Evolutionary conservation across 768 basidiomycete species (phyloP).

Genomic region (Rhodocollybia butyracea): DNA sequence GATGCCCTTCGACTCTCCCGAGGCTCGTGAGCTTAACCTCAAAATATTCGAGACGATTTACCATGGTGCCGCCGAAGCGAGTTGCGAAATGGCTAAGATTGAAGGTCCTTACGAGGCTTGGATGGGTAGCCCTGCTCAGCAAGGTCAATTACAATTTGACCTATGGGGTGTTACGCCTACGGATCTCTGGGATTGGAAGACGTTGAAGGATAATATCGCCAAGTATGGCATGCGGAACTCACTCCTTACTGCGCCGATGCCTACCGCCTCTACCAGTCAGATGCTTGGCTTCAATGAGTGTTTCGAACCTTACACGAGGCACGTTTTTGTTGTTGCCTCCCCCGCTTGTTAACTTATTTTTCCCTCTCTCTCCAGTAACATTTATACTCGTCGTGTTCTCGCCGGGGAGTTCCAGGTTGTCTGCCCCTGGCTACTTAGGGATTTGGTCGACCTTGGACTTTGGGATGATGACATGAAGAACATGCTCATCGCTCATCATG

Average conservation of each 20-base stretch:
- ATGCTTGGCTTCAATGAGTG: slow-evolving; percentile 98
- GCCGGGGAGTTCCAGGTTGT: slow-evolving; percentile 99
- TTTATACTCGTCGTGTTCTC: slow-evolving; percentile 98
- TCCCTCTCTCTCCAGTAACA: slow-evolving; percentile 63
- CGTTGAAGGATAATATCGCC: slow-evolving; percentile 83
- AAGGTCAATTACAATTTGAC: slow-evolving; percentile 90
- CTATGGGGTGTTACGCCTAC: slow-evolving; percentile 92
- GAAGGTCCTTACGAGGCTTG: slow-evolving; percentile 88
- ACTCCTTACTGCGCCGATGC: slow-evolving; percentile 93
- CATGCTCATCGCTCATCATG: slow-evolving; percentile 96
- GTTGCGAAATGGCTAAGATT: slow-evolving; percentile 76
- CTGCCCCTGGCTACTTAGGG: slow-evolving; percentile 98
- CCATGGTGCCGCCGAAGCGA: slow-evolving; percentile 89
- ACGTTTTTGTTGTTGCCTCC: slow-evolving; percentile 45
- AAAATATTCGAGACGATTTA: slow-evolving; percentile 99
- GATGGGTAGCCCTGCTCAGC: slow-evolving; percentile 84
- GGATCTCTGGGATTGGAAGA: slow-evolving; percentile 90
- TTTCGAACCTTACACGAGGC: slow-evolving; percentile 91
- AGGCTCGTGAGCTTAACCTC: slow-evolving; percentile 84
- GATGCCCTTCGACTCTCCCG: slow-evolving; percentile 90
- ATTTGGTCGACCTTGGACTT: slow-evolving; percentile 90
- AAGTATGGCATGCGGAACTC: slow-evolving; percentile 86
- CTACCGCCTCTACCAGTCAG: slow-evolving; percentile 97
- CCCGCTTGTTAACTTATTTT: background rate
- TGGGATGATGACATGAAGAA: slow-evolving; percentile 99